Percentiles rank a stretch among this genome's conserved stretches.
Evolutionary conservation across 2,329 filamentous ascomycete genomes (phyloP).

Genomic region (Phialophora tarda): DNA sequence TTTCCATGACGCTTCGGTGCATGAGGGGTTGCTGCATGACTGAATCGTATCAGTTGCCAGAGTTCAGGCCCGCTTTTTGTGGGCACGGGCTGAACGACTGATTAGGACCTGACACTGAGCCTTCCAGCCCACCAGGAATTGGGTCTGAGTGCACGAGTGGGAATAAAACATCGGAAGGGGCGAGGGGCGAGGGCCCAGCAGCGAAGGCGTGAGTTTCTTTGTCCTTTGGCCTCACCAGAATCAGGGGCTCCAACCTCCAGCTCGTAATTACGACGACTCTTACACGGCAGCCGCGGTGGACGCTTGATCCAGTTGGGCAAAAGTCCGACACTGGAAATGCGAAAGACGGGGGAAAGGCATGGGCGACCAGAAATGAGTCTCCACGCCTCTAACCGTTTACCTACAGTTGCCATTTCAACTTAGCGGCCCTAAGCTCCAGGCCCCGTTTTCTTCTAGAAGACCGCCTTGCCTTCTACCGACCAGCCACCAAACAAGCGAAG

Average conservation of each 20-base stretch:
- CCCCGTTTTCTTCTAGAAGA: conserved; percentile 36
- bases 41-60: conserved; percentile 2
- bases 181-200: neutral
- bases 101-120: conserved; percentile 1
- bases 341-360: conserved; percentile 20
- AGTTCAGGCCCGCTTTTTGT: conserved; percentile 8
- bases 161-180: neutral
- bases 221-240: neutral
- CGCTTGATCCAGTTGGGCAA: conserved; percentile 2
- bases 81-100: conserved; percentile 2
- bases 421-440: conserved; percentile 1
- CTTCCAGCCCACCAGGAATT: neutral
- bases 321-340: conserved; percentile 4
- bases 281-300: neutral
- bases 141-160: neutral
- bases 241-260: neutral
- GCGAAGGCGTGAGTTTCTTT: neutral
- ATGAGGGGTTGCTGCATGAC: conserved; percentile 22
- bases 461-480: conserved; percentile 27
- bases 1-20: conserved; percentile 29
- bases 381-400: conserved; percentile 19
- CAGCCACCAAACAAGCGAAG: conserved; percentile 18
- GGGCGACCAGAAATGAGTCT: neutral
- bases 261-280: neutral
- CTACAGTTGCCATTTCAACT: conserved; percentile 4